phyloP scores from a whole-genome alignment of 1,284 basidiomycete genomes.

The Leucoagaricus sp. region DNA sequence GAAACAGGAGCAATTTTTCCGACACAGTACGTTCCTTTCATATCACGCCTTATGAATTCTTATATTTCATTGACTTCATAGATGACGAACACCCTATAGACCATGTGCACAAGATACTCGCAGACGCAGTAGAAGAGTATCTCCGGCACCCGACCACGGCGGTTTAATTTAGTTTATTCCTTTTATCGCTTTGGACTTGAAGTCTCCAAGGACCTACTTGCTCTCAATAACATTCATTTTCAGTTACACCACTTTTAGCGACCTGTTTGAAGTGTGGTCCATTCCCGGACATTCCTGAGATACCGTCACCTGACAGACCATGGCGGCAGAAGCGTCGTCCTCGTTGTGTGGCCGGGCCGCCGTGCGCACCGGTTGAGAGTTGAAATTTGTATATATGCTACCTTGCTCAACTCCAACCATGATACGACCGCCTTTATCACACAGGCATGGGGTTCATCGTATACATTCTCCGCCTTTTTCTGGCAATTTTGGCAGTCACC shows the following conservation, averaged over 20 bases:
- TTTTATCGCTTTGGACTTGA: neutral
- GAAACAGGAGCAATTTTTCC: neutral
- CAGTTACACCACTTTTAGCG: too few species aligned
- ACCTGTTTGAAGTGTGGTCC: too few species aligned
- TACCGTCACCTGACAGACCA: neutral
- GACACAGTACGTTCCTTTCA: neutral
- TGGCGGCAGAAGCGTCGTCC: neutral
- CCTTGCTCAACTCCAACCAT: neutral
- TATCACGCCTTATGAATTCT: neutral
- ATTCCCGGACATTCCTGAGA: too few species aligned
- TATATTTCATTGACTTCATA: neutral
- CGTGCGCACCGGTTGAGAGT: neutral
- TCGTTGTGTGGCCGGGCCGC: neutral
- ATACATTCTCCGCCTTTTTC: neutral
- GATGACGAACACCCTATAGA: conserved; percentile 8
- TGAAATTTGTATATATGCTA: neutral
- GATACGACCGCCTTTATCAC: neutral
- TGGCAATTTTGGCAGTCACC: neutral
- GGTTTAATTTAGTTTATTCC: neutral
- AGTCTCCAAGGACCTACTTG: too few species aligned
- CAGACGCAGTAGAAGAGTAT: neutral
- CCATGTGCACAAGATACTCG: conserved; percentile 2
- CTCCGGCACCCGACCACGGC: neutral
- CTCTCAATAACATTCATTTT: too few species aligned
- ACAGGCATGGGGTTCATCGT: neutral